Percentiles rank a stretch among this genome's conserved stretches.
Conservation (phyloP, 257 asterid species). For the Penstemon eatonii region DNA sequence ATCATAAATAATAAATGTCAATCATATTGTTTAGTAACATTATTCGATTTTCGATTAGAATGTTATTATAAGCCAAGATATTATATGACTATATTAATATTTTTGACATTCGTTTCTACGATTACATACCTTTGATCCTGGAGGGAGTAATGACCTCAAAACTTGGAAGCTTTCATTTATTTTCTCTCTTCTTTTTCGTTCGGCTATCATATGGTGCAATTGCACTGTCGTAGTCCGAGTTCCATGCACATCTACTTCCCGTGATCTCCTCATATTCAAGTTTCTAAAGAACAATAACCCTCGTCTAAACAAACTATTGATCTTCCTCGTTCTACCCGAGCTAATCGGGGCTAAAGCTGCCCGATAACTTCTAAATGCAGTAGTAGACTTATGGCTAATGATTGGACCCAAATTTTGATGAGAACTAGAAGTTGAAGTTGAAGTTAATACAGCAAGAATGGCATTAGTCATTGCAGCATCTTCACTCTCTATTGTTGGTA, state of each 20-base stretch:
- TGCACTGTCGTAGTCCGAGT: conserved; percentile 45
- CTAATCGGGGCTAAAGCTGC: conserved; percentile 8
- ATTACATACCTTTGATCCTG: conserved; percentile 61
- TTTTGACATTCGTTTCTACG: background rate
- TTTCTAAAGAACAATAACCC: conserved; percentile 52
- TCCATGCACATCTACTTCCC: conserved; percentile 30
- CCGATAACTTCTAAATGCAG: conserved; percentile 56
- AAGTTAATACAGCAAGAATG: conserved; percentile 53
- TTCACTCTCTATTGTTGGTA: conserved; percentile 52
- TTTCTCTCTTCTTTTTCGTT: conserved; percentile 63
- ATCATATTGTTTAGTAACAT: too few species aligned
- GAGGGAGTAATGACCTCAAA: conserved; percentile 74
- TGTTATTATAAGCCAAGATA: too few species aligned
- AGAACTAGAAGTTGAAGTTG: conserved; percentile 30
- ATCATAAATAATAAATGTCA: too few species aligned
- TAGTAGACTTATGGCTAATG: conserved; percentile 7
- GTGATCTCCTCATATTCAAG: conserved; percentile 33
- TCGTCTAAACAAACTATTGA: conserved; percentile 47
- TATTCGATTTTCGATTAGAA: too few species aligned
- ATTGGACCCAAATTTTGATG: conserved; percentile 24
- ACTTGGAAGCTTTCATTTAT: conserved; percentile 68
- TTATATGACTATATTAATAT: too few species aligned
- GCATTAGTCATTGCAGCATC: conserved; percentile 61
- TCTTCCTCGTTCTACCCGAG: conserved; percentile 14
- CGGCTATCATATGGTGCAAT: conserved; percentile 72